Percentiles rank a stretch among this genome's conserved stretches.
Conservation (phyloP, 2,329 filamentous ascomycete genomes). For the Penicillium freii region DNA sequence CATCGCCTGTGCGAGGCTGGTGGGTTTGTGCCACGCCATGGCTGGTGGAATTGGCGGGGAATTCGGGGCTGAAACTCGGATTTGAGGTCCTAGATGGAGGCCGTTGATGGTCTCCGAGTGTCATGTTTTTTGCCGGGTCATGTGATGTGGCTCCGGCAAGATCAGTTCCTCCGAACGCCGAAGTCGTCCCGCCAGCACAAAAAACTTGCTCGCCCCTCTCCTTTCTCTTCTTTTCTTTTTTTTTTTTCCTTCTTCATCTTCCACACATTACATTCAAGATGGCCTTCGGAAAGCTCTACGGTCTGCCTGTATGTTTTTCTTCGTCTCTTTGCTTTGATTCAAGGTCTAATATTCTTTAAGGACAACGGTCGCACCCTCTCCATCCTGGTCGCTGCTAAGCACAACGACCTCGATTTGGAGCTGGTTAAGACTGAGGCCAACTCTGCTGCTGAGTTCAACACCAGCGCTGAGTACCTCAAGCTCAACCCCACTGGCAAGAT, state of each 20-base stretch:
- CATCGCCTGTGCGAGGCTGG: conserved; percentile 36
- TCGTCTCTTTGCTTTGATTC: background rate
- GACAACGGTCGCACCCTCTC: conserved; percentile 84
- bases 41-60: conserved; percentile 7
- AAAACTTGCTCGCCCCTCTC: conserved; percentile 26
- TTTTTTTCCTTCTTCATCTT: conserved; percentile 8
- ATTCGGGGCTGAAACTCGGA: background rate
- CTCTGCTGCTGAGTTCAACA: conserved; percentile 58
- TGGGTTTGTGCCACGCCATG: conserved; percentile 42
- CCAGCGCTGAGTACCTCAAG: conserved; percentile 75
- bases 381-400: conserved; percentile 92
- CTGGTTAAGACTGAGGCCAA: conserved; percentile 61
- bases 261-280: conserved; percentile 56
- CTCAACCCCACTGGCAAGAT: conserved; percentile 86
- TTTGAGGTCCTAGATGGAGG: conserved; percentile 1
- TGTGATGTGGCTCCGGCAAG: conserved; percentile 17
- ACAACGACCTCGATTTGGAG: conserved; percentile 91
- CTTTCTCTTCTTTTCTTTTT: conserved; percentile 10
- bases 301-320: conserved; percentile 64
- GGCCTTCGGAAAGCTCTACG: conserved; percentile 98
- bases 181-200: conserved; percentile 19
- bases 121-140: conserved; percentile 25
- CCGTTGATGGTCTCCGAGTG: conserved; percentile 7
- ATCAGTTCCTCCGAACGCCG: conserved; percentile 22
- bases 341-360: conserved; percentile 54